A percentile compares a stretch with the other conserved stretches of the same genome.
Evolutionary conservation across 1,139 yeast genomes (phyloP).

Genomic region (Suhomyces anneliseae): DNA sequence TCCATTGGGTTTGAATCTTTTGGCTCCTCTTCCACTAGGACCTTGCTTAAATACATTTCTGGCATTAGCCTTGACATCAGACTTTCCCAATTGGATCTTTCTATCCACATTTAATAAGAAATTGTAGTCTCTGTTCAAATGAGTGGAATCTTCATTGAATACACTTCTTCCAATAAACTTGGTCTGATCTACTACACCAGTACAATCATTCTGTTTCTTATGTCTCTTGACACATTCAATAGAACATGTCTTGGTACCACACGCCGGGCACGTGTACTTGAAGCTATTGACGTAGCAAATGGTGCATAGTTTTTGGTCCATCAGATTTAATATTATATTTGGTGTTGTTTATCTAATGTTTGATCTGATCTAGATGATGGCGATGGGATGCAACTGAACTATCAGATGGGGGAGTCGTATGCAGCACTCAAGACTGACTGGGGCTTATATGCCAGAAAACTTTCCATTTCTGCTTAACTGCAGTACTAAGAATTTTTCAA

Average conservation of each 20-base stretch:
- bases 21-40: conserved; percentile 16
- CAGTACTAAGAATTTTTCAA: conserved; percentile 5
- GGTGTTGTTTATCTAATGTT: no score
- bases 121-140: conserved; percentile 82
- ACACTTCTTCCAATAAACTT: conserved; percentile 52
- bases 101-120: conserved; percentile 66
- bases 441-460: no score
- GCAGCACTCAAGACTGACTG: no score
- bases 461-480: conserved; percentile 6
- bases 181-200: conserved; percentile 66
- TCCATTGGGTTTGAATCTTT: conserved; percentile 28
- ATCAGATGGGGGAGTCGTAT: no score
- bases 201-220: conserved; percentile 60
- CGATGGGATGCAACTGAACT: no score
- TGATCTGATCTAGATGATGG: no score
- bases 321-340: no score
- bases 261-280: conserved; percentile 86
- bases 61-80: conserved; percentile 45
- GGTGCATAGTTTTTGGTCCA: conserved; percentile 33
- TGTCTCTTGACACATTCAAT: conserved; percentile 70
- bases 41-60: conserved; percentile 37
- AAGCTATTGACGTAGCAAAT: conserved; percentile 48
- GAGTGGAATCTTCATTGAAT: conserved; percentile 27
- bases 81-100: conserved; percentile 49
- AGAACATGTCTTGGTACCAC: conserved; percentile 67